A percentile compares a stretch with the other conserved stretches of the same genome.
These are phyloP conservation scores for Sporothrix brunneoviolacea DNA, from an alignment of 2,329 filamentous ascomycete species.

Conservation along the genomic window DNA sequence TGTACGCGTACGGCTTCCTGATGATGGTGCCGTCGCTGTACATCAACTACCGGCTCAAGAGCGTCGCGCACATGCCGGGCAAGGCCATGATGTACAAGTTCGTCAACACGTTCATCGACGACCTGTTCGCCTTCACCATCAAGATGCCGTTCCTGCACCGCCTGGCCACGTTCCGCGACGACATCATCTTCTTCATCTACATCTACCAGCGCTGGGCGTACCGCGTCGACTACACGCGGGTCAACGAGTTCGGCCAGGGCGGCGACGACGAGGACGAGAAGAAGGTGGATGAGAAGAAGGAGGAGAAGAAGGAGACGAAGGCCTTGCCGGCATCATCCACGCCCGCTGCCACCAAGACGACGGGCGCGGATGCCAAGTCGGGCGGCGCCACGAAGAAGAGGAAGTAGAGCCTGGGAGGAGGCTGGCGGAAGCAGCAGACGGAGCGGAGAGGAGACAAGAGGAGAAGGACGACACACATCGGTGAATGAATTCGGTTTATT, in stretches of 20 bases:
- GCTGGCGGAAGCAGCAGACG: not conserved
- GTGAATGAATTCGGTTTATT: too few species aligned
- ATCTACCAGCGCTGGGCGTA: slow-evolving; percentile 92
- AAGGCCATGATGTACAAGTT: slow-evolving; percentile 99
- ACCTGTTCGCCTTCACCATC: slow-evolving; percentile 97
- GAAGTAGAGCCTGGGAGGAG: slow-evolving; percentile 35
- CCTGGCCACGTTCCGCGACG: slow-evolving; percentile 85
- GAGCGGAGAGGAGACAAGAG: not conserved
- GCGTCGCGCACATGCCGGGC: slow-evolving; percentile 91
- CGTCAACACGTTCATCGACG: slow-evolving; percentile 97
- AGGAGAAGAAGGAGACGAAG: slow-evolving; percentile 33
- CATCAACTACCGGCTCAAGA: slow-evolving; percentile 97
- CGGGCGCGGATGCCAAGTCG: slow-evolving; percentile 36
- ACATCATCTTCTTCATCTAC: slow-evolving; percentile 98
- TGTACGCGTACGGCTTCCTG: slow-evolving; percentile 96
- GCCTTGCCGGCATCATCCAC: slow-evolving; percentile 17
- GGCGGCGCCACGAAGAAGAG: slow-evolving; percentile 41
- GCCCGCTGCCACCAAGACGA: too few species aligned
- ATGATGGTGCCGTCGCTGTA: slow-evolving; percentile 98
- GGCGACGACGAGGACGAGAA: slow-evolving; percentile 69
- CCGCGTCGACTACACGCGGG: slow-evolving; percentile 80
- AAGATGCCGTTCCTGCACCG: slow-evolving; percentile 97
- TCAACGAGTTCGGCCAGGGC: slow-evolving; percentile 97
- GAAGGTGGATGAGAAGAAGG: slow-evolving; percentile 31
- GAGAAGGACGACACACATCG: not conserved